Conservation (phyloP, 257 asterid genomes). For the Solanum infundibuliforme region DNA sequence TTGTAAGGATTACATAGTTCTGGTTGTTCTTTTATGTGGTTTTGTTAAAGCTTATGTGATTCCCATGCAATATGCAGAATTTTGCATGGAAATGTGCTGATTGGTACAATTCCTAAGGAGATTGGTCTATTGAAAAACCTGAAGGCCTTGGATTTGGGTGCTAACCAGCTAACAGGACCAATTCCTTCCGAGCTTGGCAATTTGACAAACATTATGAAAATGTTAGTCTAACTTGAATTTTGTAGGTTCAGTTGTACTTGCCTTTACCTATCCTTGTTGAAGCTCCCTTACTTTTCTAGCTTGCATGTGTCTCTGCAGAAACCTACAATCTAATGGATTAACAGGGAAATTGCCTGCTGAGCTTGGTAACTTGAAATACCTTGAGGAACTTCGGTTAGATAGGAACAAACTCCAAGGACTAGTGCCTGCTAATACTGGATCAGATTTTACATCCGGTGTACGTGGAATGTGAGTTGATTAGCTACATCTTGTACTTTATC, state of each 20-base stretch:
- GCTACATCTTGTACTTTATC: not conserved
- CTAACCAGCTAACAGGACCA: constrained; percentile 67
- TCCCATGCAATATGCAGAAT: constrained; percentile 26
- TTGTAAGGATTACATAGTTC: not conserved
- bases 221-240: constrained; percentile 39
- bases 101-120: constrained; percentile 82
- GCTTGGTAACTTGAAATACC: constrained; percentile 63
- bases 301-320: constrained; percentile 23
- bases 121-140: constrained; percentile 66
- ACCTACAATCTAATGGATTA: constrained; percentile 81
- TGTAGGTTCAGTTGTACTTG: not conserved
- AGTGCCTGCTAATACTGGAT: constrained; percentile 51
- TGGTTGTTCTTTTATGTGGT: not conserved
- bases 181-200: constrained; percentile 84
- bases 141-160: constrained; percentile 71
- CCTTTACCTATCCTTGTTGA: not conserved
- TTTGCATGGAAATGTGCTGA: constrained; percentile 68
- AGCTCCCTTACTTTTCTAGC: not conserved
- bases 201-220: constrained; percentile 40
- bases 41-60: not conserved
- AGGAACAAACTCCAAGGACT: constrained; percentile 73
- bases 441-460: constrained; percentile 31
- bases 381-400: constrained; percentile 70
- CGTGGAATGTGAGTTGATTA: constrained; percentile 48
- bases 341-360: constrained; percentile 78